Evolutionary conservation across 1,284 basidiomycete genomes (phyloP).

Genomic region (Filobasidium uniguttulatum): DNA sequence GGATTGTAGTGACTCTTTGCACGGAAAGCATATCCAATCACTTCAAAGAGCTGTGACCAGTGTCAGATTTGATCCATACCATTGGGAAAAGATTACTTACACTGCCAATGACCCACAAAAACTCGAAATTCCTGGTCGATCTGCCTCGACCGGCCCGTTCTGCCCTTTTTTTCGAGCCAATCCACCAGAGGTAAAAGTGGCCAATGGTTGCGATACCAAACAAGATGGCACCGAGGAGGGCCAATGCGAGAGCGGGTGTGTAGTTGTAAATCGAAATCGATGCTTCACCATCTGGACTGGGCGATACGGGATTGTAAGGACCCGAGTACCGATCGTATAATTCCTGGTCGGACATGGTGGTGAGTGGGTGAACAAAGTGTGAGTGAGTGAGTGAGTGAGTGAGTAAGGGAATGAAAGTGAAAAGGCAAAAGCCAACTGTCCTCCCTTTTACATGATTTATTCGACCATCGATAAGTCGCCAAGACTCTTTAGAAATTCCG

Average conservation of each 20-base stretch:
- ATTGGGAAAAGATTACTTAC: conserved; percentile 5
- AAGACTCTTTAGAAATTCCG: too few species aligned
- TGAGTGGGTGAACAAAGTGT: too few species aligned
- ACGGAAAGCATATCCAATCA: conserved; percentile 10
- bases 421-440: too few species aligned
- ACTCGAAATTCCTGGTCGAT: conserved; percentile 10
- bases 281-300: conserved; percentile 23
- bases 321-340: conserved; percentile 19
- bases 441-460: too few species aligned
- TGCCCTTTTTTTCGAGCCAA: not conserved
- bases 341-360: not conserved
- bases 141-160: conserved; percentile 10
- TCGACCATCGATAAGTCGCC: too few species aligned
- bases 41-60: conserved; percentile 6
- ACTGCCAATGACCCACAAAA: conserved; percentile 6
- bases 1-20: conserved; percentile 8
- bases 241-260: conserved; percentile 27
- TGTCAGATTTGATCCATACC: too few species aligned
- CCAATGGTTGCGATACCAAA: conserved; percentile 25
- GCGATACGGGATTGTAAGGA: conserved; percentile 25
- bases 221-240: conserved; percentile 23
- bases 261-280: conserved; percentile 34
- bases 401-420: too few species aligned
- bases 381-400: too few species aligned
- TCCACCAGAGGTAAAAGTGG: conserved; percentile 20